These are phyloP conservation scores for Stagonosporopsis chrysanthemi DNA, from an alignment of 2,329 filamentous ascomycete genomes.

Conservation along the genomic window DNA sequence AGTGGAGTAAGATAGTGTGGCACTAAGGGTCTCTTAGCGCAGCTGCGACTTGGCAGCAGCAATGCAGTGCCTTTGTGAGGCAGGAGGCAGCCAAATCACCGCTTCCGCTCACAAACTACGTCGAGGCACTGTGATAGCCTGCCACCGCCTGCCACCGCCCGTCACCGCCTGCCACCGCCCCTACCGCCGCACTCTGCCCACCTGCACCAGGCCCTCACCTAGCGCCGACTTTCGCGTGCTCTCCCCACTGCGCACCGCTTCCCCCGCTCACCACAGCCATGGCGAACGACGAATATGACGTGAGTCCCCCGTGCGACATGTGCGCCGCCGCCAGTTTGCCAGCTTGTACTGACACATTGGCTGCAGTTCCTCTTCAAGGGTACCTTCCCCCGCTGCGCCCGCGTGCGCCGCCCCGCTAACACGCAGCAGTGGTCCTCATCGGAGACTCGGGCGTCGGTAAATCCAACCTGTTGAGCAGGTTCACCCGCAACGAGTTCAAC, in stretches of 20 bases:
- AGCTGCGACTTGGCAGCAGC: slow-evolving; percentile 14
- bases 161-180: no score
- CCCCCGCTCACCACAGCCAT: slow-evolving; percentile 61
- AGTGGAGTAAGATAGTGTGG: no score
- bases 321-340: slow-evolving; percentile 28
- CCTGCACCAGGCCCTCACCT: neutral
- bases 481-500: slow-evolving; percentile 99
- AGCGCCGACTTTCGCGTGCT: slow-evolving; percentile 16
- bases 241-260: slow-evolving; percentile 20
- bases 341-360: slow-evolving; percentile 32
- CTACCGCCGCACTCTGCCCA: neutral
- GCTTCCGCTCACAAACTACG: slow-evolving; percentile 11
- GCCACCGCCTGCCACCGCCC: no score
- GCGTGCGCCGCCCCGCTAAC: slow-evolving; percentile 36
- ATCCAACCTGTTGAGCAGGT: slow-evolving; percentile 98
- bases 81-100: slow-evolving; percentile 37
- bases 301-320: slow-evolving; percentile 60
- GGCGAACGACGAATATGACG: slow-evolving; percentile 99
- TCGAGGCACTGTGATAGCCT: slow-evolving; percentile 7
- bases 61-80: slow-evolving; percentile 31
- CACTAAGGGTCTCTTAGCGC: no score
- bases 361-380: slow-evolving; percentile 98
- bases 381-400: slow-evolving; percentile 52
- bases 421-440: slow-evolving; percentile 84
- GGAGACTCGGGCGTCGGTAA: slow-evolving; percentile 99